These are phyloP conservation scores for Coelastrella sp. DNA, from an alignment of 139 green algal species.

Conservation along the genomic window DNA sequence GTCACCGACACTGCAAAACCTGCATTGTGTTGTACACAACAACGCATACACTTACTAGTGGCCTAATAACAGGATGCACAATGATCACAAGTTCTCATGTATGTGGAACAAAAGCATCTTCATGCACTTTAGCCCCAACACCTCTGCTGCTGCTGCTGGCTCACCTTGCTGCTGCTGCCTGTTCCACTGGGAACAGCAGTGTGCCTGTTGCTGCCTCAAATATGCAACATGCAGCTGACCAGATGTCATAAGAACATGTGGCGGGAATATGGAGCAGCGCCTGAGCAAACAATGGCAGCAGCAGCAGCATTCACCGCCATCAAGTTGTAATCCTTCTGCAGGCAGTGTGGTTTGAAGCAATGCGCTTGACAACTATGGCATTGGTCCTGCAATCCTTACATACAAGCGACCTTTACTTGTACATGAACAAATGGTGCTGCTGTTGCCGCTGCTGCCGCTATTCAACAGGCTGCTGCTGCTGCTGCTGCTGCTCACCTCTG, in stretches of 20 bases:
- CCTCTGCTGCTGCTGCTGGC: not conserved
- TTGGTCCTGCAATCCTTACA: too few species aligned
- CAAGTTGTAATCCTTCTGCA: not conserved
- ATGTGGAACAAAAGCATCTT: too few species aligned
- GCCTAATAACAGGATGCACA: too few species aligned
- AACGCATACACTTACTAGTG: too few species aligned
- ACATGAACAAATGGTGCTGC: not conserved
- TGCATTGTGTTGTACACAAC: not conserved
- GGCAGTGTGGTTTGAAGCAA: not conserved
- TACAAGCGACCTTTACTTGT: not conserved
- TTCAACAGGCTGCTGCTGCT: not conserved
- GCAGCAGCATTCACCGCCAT: not conserved
- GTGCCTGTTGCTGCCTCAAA: constrained; percentile 31
- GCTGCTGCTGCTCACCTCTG: not conserved
- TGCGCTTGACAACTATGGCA: not conserved
- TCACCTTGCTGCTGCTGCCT: constrained; percentile 17
- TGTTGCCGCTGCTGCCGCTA: not conserved
- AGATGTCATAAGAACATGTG: constrained; percentile 7
- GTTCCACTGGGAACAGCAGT: constrained; percentile 28
- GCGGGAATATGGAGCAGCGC: constrained; percentile 31
- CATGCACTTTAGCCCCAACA: too few species aligned
- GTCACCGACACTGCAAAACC: not conserved
- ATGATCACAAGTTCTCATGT: too few species aligned
- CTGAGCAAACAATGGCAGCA: constrained; percentile 34
- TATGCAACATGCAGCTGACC: constrained; percentile 4